Percentiles rank a stretch among this genome's conserved stretches.
phyloP scores from a whole-genome alignment of 257 asterid genomes.

The Ligustrum vulgare region DNA sequence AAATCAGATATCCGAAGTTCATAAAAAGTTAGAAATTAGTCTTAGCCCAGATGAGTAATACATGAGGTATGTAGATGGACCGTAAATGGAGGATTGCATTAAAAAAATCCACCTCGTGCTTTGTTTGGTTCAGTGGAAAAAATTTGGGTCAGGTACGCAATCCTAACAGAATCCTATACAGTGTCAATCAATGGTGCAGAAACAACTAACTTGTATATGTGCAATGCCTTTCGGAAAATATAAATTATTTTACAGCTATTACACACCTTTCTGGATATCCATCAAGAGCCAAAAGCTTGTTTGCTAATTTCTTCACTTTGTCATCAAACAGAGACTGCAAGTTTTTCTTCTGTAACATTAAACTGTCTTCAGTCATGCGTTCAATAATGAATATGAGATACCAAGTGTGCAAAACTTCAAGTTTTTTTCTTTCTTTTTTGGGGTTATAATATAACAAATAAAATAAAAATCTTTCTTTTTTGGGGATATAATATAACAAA shows the following conservation, averaged over 20 bases:
- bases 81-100: background rate
- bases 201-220: background rate
- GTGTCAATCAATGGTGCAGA: background rate
- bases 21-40: background rate
- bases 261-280: slow-evolving; percentile 60
- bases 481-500: background rate
- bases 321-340: slow-evolving; percentile 64
- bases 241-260: slow-evolving; percentile 6
- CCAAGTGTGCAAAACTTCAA: slow-evolving; percentile 12
- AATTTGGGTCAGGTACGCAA: background rate
- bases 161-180: background rate
- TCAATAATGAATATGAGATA: slow-evolving; percentile 34
- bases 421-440: background rate
- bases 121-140: background rate
- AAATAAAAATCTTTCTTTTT: background rate
- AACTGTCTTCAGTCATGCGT: slow-evolving; percentile 47
- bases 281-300: slow-evolving; percentile 67
- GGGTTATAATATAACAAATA: background rate
- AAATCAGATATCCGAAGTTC: background rate
- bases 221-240: slow-evolving; percentile 4
- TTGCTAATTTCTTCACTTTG: slow-evolving; percentile 75
- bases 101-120: background rate
- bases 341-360: slow-evolving; percentile 79
- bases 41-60: slow-evolving; percentile 4
- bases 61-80: background rate